Conservation (phyloP, 2,329 filamentous ascomycete genomes). For the Verticillium albo-atrum region DNA sequence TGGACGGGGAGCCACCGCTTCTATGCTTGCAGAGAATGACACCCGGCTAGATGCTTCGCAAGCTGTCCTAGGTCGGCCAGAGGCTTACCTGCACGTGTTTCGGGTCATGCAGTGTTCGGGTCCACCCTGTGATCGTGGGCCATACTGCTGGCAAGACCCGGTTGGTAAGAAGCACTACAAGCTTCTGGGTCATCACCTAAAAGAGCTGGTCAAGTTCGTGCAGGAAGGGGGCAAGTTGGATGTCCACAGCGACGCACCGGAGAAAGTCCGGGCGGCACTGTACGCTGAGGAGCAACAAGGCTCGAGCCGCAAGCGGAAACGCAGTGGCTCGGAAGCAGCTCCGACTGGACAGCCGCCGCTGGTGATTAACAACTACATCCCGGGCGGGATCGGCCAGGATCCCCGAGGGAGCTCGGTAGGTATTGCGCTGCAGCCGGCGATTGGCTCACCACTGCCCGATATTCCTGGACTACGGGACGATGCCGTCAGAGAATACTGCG, state of each 20-base stretch:
- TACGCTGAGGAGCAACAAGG: constrained; percentile 11
- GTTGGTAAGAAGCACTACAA: constrained; percentile 4
- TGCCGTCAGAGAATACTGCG: background rate
- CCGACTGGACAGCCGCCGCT: background rate
- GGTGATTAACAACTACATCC: background rate
- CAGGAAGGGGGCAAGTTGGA: constrained; percentile 4
- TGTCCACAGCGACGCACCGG: constrained; percentile 4
- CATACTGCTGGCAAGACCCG: constrained; percentile 3
- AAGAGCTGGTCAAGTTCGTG: constrained; percentile 5
- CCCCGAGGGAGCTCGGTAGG: no score
- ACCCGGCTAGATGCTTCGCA: no score
- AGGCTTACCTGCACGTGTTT: no score
- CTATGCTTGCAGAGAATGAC: no score
- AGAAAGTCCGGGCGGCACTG: constrained; percentile 5
- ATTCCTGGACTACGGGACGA: background rate
- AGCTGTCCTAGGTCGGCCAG: no score
- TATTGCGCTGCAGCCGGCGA: background rate
- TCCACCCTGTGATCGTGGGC: constrained; percentile 2
- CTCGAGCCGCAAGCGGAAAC: background rate
- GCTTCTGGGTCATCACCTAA: constrained; percentile 3
- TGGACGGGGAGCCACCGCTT: no score
- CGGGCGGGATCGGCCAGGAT: no score
- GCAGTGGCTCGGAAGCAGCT: background rate
- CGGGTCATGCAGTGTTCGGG: constrained; percentile 1
- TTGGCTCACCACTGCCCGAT: background rate